Conservation (phyloP, 2,329 filamentous ascomycete genomes). For the Fusarium scirpi region DNA sequence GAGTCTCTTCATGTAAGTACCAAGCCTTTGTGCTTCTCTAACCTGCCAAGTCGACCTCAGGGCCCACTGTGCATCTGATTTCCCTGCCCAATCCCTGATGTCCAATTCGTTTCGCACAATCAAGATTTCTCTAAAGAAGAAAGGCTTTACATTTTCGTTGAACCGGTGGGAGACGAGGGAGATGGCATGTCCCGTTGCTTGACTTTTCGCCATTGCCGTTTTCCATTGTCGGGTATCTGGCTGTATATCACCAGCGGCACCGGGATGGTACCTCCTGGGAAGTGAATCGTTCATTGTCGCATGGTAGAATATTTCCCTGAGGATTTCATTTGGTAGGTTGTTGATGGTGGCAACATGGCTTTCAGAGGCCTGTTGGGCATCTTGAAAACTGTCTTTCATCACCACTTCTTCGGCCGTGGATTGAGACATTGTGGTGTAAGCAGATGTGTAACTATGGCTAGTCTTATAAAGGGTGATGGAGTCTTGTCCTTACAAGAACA, state of each 20-base stretch:
- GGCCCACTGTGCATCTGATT: background rate
- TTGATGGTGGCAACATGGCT: background rate
- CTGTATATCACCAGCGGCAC: background rate
- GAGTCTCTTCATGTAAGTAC: background rate
- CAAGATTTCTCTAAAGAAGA: background rate
- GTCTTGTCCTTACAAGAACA: too few relatives aligned
- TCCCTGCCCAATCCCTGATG: background rate
- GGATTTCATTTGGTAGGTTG: background rate
- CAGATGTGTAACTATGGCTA: too few relatives aligned
- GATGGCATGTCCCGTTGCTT: background rate
- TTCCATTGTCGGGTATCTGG: background rate
- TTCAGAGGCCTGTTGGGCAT: background rate
- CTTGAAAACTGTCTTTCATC: background rate
- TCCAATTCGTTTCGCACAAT: background rate
- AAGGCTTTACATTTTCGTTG: background rate
- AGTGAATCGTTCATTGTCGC: background rate
- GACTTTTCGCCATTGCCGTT: background rate
- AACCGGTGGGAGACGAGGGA: background rate
- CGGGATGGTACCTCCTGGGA: background rate
- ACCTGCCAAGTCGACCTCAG: background rate
- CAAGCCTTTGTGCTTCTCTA: background rate
- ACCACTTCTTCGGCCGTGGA: rapidly evolving
- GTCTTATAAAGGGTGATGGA: too few relatives aligned
- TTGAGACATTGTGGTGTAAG: background rate
- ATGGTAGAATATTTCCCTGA: background rate